phyloP scores from a whole-genome alignment of 2,329 filamentous ascomycete species.

The Diaporthe vaccinii region DNA sequence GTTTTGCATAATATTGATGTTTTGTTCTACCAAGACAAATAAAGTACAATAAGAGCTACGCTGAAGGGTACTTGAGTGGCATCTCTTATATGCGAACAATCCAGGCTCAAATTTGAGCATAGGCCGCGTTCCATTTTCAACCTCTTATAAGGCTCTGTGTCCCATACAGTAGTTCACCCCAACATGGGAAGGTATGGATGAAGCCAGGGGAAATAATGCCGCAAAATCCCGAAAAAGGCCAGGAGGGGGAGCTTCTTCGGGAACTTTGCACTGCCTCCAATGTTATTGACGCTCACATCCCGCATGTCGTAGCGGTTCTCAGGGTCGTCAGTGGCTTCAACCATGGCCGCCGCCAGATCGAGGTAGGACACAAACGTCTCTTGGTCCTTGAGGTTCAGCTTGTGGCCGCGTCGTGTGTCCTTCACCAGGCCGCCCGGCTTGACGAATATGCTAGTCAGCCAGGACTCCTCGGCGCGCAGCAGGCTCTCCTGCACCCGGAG shows the following conservation, averaged over 20 bases:
- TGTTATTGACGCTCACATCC: neutral
- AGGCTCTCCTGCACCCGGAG: neutral
- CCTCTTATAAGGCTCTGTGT: neutral
- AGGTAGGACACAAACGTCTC: conserved; percentile 4
- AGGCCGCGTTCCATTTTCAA: neutral
- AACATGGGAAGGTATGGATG: neutral
- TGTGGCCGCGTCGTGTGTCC: neutral
- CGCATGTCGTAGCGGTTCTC: neutral
- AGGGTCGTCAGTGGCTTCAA: neutral
- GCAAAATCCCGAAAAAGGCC: neutral
- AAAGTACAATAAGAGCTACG: no score
- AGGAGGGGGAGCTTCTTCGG: neutral
- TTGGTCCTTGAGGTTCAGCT: neutral
- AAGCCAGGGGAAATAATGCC: neutral
- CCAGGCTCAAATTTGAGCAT: no score
- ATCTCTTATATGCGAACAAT: no score
- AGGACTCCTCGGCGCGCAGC: neutral
- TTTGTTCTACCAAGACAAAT: no score
- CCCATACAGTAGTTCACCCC: neutral
- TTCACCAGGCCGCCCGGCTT: neutral
- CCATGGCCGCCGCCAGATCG: neutral
- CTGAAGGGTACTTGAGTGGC: no score
- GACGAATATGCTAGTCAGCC: conserved; percentile 1
- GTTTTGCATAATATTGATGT: no score
- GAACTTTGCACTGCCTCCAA: neutral